A percentile compares a stretch with the other conserved stretches of the same genome.
Conservation (phyloP, 257 asterid species). For the Coffea canephora region DNA sequence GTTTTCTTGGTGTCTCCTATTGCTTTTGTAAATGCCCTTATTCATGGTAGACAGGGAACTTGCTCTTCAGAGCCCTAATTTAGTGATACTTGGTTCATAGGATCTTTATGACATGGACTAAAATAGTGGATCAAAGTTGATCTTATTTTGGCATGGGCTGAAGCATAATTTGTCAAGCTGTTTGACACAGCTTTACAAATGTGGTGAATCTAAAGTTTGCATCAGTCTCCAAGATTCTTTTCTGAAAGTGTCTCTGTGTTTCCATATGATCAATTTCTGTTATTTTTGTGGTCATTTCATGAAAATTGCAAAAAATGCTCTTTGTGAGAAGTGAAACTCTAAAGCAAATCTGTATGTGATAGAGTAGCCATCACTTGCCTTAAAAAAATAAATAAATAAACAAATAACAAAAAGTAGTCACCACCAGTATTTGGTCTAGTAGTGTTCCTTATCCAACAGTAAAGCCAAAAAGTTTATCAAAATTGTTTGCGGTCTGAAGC, state of each 20-base stretch:
- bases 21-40: neutral
- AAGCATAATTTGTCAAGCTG: neutral
- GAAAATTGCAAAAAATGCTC: neutral
- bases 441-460: neutral
- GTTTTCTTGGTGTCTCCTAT: neutral
- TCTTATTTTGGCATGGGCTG: neutral
- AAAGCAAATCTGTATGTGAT: neutral
- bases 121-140: neutral
- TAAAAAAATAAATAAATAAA: too few species aligned
- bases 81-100: neutral
- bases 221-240: neutral
- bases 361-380: neutral
- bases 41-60: neutral
- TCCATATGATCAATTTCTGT: neutral
- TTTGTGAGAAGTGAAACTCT: neutral
- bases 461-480: neutral
- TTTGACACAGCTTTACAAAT: neutral
- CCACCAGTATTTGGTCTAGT: neutral
- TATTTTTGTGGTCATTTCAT: too few species aligned
- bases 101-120: neutral
- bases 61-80: neutral
- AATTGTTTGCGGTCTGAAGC: neutral
- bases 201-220: neutral
- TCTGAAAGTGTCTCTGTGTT: neutral
- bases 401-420: neutral